Evolutionary conservation across 805 yeast species (phyloP), one percentile per base, ranked within the genome.

Genomic region (Priceomyces haplophilus): DNA sequence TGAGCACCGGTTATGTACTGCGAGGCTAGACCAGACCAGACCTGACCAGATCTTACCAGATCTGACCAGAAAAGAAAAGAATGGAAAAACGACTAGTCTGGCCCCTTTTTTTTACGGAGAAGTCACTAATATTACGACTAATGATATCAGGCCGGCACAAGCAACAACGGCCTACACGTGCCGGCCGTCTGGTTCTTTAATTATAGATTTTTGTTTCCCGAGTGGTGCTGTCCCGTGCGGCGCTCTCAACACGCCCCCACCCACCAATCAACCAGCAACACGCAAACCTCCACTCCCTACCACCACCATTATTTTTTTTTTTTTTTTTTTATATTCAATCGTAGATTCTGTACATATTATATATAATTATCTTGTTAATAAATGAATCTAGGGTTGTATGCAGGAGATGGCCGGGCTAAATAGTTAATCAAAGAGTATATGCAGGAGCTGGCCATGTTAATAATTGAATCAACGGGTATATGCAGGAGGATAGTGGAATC

Each of bases 151-250:
- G 35, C 10, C n/a, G 35, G 16, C 5, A 5, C 19, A 31, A 8
- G 13, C 17, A 31, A 31, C 8, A 31, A n/a, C 15, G 8, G 8
- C 34, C 8, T n/a, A n/a, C n/a, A n/a, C n/a, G n/a, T n/a, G n/a
- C n/a, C n/a, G n/a, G n/a, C 19, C 38, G 15, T 43, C 30, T 43
- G 42, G 42, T 43, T 39, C 42, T 42, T 38, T 33, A 17, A 43
- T 33, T 34, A 43, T 43, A 43, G 43, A 45, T 42, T 38, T 45
- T 40, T 44, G 38, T 45, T 44, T 15, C 17, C 23, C 5, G 31
- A 27, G n/a, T 27, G 24, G n/a, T n/a, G n/a, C n/a, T n/a, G n/a
- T n/a, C n/a, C n/a, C n/a, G n/a, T n/a, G n/a, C n/a, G n/a, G n/a
- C n/a, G n/a, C n/a, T n/a, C n/a, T n/a, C n/a, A n/a, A 21, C 8